phyloP scores from a whole-genome alignment of 1,284 basidiomycete species.

The Tranzscheliella williamsii region DNA sequence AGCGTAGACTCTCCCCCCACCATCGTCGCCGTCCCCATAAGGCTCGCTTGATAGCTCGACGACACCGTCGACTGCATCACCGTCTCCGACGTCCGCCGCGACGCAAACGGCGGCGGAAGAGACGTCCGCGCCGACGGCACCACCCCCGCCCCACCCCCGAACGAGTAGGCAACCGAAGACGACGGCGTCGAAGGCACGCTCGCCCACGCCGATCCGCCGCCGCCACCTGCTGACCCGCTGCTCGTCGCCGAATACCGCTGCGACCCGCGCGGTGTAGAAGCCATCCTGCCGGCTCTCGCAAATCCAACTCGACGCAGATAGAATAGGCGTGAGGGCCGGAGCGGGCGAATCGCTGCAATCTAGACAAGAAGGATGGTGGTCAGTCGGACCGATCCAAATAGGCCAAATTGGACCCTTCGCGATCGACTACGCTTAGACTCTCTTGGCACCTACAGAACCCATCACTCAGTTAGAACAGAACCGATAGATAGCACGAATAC shows the following conservation, averaged over 20 bases:
- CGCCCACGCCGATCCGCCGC: not conserved
- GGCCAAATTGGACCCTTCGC: too few relatives aligned
- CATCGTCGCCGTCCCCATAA: not conserved
- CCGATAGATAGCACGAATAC: too few relatives aligned
- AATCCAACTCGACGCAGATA: too few relatives aligned
- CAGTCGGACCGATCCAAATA: too few relatives aligned
- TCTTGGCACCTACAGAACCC: too few relatives aligned
- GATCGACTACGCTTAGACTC: too few relatives aligned
- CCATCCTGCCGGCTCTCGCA: too few relatives aligned
- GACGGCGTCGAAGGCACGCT: not conserved
- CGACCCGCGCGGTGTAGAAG: slow-evolving; percentile 15
- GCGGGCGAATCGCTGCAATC: too few relatives aligned
- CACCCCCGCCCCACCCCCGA: not conserved
- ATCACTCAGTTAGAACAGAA: too few relatives aligned
- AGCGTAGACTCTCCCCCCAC: too few relatives aligned
- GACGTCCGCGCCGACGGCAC: not conserved
- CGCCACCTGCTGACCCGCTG: slow-evolving; percentile 1
- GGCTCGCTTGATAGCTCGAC: not conserved
- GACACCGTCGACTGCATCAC: not conserved
- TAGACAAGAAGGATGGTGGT: too few relatives aligned
- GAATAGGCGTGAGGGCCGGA: too few relatives aligned
- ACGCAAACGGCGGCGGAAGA: slow-evolving; percentile 17
- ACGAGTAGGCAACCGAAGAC: slow-evolving; percentile 6
- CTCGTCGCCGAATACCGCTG: slow-evolving; percentile 25
- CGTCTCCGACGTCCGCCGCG: slow-evolving; percentile 9